phyloP scores from a whole-genome alignment of 73 alveolate genomes.

The Paraurostyla sp. region DNA sequence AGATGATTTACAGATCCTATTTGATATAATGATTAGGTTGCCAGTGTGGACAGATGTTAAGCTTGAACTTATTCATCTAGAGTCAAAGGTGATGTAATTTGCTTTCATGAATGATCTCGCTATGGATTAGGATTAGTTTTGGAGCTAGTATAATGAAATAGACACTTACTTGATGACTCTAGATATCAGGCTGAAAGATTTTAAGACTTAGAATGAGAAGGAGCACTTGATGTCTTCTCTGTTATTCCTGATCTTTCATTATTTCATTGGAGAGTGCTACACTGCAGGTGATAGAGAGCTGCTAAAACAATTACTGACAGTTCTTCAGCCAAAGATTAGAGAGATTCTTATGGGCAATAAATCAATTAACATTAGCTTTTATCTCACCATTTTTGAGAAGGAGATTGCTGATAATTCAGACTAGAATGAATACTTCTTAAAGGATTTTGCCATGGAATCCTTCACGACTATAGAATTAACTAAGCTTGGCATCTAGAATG shows the following conservation, averaged over 20 bases:
- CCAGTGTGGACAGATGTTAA: conserved; percentile 31
- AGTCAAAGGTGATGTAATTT: conserved; percentile 10
- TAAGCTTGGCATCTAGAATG: conserved; percentile 10
- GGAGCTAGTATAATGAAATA: conserved; percentile 22
- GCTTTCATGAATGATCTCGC: conserved; percentile 13
- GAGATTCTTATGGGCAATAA: conserved; percentile 9
- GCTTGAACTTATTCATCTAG: not conserved
- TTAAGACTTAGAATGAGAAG: not conserved
- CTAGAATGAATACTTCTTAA: not conserved
- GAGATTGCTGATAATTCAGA: not conserved
- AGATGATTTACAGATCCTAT: not conserved
- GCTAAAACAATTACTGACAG: not conserved
- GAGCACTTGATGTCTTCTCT: not conserved
- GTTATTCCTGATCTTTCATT: not conserved
- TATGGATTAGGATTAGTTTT: conserved; percentile 19
- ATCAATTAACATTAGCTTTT: conserved; percentile 34
- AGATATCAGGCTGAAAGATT: not conserved
- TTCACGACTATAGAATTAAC: not conserved
- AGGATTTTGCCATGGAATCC: not conserved
- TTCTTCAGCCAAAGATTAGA: not conserved
- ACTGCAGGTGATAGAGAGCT: conserved; percentile 52
- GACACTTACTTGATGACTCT: conserved; percentile 14
- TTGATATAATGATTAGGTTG: not conserved
- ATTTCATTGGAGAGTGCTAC: conserved; percentile 32
- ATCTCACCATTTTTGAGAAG: conserved; percentile 43